A percentile compares a stretch with the other conserved stretches of the same genome.
phyloP scores from a whole-genome alignment of 2,329 filamentous ascomycete genomes.

The Verticillium nubilum region DNA sequence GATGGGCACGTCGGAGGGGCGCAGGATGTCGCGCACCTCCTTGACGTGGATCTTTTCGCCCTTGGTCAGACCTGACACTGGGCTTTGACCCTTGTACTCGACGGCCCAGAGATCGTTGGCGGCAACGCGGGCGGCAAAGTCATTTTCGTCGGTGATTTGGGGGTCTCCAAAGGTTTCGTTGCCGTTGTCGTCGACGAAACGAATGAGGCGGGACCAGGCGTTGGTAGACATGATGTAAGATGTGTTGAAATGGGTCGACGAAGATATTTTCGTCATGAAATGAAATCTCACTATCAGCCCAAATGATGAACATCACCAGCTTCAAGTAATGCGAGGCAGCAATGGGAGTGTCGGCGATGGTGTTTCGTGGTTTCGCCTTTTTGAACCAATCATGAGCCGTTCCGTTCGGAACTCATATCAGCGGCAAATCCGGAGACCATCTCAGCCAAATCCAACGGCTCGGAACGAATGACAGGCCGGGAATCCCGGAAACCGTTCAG shows the following conservation, averaged over 20 bases:
- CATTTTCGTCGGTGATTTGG: constrained; percentile 16
- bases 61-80: constrained; percentile 15
- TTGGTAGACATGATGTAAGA: background rate
- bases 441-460: background rate
- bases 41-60: constrained; percentile 24
- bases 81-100: constrained; percentile 22
- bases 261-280: background rate
- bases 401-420: constrained; percentile 16
- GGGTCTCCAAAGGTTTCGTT: constrained; percentile 27
- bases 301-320: background rate
- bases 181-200: constrained; percentile 27
- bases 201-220: constrained; percentile 24
- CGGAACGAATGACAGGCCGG: background rate
- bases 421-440: background rate
- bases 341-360: background rate
- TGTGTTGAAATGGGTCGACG: background rate
- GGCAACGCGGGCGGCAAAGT: constrained; percentile 17
- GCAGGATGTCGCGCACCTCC: constrained; percentile 21
- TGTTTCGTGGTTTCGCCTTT: background rate
- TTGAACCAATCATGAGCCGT: constrained; percentile 12
- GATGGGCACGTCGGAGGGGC: constrained; percentile 25
- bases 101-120: constrained; percentile 21
- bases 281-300: background rate
- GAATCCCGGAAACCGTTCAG: background rate
- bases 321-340: background rate